Conservation (phyloP, 129 eudicot genomes). For the Deinandra increscens region DNA sequence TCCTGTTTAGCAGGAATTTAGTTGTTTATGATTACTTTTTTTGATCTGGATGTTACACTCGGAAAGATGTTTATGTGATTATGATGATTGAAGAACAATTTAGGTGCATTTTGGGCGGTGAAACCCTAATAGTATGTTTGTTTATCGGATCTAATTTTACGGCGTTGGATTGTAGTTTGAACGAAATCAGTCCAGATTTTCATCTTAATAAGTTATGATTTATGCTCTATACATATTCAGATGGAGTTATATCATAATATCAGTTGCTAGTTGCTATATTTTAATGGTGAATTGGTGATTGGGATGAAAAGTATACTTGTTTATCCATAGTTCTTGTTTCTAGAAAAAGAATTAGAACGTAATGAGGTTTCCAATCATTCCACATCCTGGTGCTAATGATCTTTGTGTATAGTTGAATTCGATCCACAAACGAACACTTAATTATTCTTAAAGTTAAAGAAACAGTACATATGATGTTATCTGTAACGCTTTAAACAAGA, state of each 20-base stretch:
- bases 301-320: not conserved
- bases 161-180: conserved; percentile 2
- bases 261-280: not conserved
- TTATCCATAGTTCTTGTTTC: not conserved
- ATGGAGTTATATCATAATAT: conserved; percentile 2
- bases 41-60: not conserved
- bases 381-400: not conserved
- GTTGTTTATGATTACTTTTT: not conserved
- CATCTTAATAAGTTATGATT: not conserved
- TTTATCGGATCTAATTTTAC: not conserved
- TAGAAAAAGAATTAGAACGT: not conserved
- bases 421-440: not conserved
- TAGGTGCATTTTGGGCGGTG: conserved; percentile 7
- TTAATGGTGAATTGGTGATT: conserved; percentile 7
- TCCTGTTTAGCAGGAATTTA: not conserved
- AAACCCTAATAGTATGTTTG: conserved; percentile 15
- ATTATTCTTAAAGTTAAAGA: not conserved
- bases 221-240: not conserved
- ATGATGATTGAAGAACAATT: conserved; percentile 5
- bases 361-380: not conserved
- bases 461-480: not conserved
- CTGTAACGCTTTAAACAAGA: not conserved
- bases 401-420: not conserved
- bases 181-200: not conserved
- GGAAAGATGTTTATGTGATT: conserved; percentile 12